Evolutionary conservation across 2,329 filamentous ascomycete genomes (phyloP), one percentile per base, ranked within the genome.

Genomic region (Claviceps spartinae): DNA sequence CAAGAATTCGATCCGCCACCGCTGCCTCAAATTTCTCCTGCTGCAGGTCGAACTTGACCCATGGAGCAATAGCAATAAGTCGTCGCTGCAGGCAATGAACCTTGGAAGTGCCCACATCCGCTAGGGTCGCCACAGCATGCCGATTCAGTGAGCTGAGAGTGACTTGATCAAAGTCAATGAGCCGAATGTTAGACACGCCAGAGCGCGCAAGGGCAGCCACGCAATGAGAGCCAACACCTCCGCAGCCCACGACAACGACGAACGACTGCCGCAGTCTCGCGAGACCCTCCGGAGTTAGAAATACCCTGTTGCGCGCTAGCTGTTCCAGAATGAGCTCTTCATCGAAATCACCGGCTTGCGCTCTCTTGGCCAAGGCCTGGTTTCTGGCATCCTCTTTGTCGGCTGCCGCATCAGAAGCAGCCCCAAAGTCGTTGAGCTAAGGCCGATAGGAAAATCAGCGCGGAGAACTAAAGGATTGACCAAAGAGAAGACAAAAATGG

Each of bases 91-190:
- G 79, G 60, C 88, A 93, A 52, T 86, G 79, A 1, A 98, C 93
- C 69, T 98, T 98, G 8, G 90, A 82, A 13, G 85, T 88, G 24
- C 93, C 93, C 1, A 98, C 93, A 62, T 98, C 93, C 16, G 88
- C 87, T 6, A 97, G 75, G 0, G 91, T 97, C 5, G 93, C 93
- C 1, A 98, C 85, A 8, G 93, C 89, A 68, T 98, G 93, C n/a
- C 93, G 77, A 67, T 98, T 98, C 51, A 98, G 72, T 3, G 89
- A 95, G 57, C 88, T 95, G 45, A 98, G 75, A 0, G 90, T 95
- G 37, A 98, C 91, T 74, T 98, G 93, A 66, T 98, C 93, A 65
- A 98, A 98, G 67, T 98, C 93, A 59, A 98, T 82, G 40, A 98
- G 78, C 1, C 93, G 83, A 51, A 98, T 76, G 60, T 82, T 84